Evolutionary conservation across 441 rosid genomes (phyloP), one percentile per base, ranked within the genome.

Genomic region (Euphorbia schlechtendalii): DNA sequence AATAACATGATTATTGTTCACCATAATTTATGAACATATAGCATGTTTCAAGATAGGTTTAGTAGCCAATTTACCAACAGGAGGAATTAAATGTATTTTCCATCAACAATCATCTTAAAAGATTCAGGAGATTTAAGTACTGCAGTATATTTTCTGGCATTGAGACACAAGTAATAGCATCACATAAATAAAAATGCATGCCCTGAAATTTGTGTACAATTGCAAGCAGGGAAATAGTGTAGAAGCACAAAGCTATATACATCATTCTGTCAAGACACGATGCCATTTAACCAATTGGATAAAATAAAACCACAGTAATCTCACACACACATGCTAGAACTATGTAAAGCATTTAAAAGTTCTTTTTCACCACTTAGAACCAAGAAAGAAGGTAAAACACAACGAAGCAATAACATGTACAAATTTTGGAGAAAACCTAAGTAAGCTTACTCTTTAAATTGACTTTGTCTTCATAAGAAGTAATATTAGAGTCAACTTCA

Each of bases 401-500:
- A n/a, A n/a, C n/a, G n/a, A n/a, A n/a, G n/a, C n/a, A n/a, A n/a
- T n/a, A n/a, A n/a, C n/a, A n/a, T n/a, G n/a, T n/a, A n/a, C n/a
- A n/a, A n/a, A n/a, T n/a, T n/a, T n/a, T n/a, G n/a, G n/a, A n/a
- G n/a, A 59, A 17, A 71, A 46, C 48, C 61, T 25, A 27, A 49
- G 14, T 24, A 43, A 73, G 41, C 92, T 86, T 80, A 95, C 97
- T 79, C 80, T 95, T 91, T 59, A 87, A 73, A 62, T 77, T 65
- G 71, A 79, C 91, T 77, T 84, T 95, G 80, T 88, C 96, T 70
- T 88, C 89, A 74, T 77, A 77, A 64, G 83, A n/a, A n/a, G n/a
- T 68, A 69, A 75, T 69, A 68, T 76, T 81, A 54, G 87, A 77
- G 76, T 78, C 78, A 43, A 74, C 72, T 74, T 87, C 95, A 77